phyloP scores from a whole-genome alignment of 768 basidiomycete species.

The Sutorius australiensis region DNA sequence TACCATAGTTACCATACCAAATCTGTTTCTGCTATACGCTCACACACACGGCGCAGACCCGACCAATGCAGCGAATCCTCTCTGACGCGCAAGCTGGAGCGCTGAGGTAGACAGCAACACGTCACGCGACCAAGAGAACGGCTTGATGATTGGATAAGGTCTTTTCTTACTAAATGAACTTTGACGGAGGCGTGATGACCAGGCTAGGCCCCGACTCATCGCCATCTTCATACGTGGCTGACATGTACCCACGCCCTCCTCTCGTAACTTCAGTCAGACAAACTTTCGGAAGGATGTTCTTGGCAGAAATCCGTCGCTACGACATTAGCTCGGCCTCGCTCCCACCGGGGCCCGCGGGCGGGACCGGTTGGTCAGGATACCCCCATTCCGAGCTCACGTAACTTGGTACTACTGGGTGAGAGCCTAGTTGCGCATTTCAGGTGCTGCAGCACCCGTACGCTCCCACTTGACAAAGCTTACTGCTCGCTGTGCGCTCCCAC shows the following conservation, averaged over 20 bases:
- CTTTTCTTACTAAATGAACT: constrained; percentile 7
- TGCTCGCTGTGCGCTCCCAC: background rate
- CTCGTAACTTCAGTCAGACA: constrained; percentile 1
- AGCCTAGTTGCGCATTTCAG: background rate
- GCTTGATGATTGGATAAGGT: too few relatives aligned
- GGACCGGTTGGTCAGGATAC: background rate
- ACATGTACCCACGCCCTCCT: background rate
- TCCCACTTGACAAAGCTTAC: background rate
- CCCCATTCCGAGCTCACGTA: background rate
- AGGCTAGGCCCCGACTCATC: constrained; percentile 11
- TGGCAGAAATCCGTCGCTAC: background rate
- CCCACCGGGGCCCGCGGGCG: background rate
- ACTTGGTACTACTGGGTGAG: background rate
- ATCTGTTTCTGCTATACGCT: constrained; percentile 9
- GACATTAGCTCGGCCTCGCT: background rate
- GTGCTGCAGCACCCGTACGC: background rate
- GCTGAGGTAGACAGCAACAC: background rate
- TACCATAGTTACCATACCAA: constrained; percentile 25
- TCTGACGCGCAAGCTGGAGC: background rate
- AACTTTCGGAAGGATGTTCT: background rate
- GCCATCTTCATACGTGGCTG: constrained; percentile 7
- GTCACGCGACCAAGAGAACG: constrained; percentile 1
- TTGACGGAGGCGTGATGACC: too few relatives aligned
- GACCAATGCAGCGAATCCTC: constrained; percentile 5
- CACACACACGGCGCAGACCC: background rate